Base-by-base conservation (phyloP, 139 green algal species). In the Chlorella vulgaris region DNA sequence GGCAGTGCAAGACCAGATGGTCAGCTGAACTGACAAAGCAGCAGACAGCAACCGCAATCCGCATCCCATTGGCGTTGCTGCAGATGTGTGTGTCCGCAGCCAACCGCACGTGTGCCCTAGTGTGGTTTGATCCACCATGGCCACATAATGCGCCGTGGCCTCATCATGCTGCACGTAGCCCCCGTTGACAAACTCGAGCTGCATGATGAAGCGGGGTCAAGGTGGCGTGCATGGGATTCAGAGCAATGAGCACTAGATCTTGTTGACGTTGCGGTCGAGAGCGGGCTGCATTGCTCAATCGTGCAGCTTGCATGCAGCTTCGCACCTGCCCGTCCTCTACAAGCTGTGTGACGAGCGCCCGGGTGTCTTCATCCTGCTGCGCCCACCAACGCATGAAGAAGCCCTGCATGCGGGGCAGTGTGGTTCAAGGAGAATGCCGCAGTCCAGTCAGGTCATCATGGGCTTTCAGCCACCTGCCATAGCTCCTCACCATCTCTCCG, bases 91-190 rank as follows among this genome's bases (percentile, higher is more conserved):
- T 26, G 5, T 43, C 47, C 62, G 43, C 19, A 26, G 47, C 15
- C 15, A 58, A 58, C 22, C 66, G 35, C 83, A 95, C 75, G 78
- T 76, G 80, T 97, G 94, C 4, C 94, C 94, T 10, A 87, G 76
- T 3, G 94, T 93, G 5, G 93, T 98, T 80, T 98, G 95, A 78
- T 98, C 95, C 36, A 98, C 89, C 94, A 98, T 97, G 40, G 81
- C 90, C 15, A 90, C 81, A 61, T 94, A 98, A 69, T 97, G 89
- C 1, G 90, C 74, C 3, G 88, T 71, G n/a, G 95, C 95, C 85
- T 98, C 95, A 62, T 98, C 95, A 86, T 98, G 91, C 87, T 98
- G 92, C 61, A 98, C 93, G 36, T 84, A 93, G 13, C 92, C 93
- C 6, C 93, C 93, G 61, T 96, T 95, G 13, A 96, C 88, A 86